Base-by-base conservation (phyloP, 257 asterid species). In the Nicotiana paniculata region DNA sequence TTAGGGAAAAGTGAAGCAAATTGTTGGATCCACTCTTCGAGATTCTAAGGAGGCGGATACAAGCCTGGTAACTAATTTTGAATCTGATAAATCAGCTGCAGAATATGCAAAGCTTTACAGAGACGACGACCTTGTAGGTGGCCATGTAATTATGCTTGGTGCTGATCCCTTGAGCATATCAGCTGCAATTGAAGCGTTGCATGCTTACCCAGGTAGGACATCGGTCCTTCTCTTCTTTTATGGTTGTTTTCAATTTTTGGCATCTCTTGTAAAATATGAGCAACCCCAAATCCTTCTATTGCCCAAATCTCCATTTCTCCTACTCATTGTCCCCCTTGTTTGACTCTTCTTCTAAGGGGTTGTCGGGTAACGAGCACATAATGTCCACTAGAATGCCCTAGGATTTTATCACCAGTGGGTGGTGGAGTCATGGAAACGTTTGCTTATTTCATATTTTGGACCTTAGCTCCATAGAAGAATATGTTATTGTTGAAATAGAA, bases 1-100 rank as follows among this genome's bases (percentile, higher is more conserved):
- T 85, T 91, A 96, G 99, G 99, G 99, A 39, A 96, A 92, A 90
- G 99, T 96, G 87, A 94, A 94, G 88, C 99, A 94, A 88, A 96
- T 96, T 85, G 98, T 96, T 85, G 99, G 99, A 72, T 93, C 99
- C 84, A 96, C 99, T 80, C 98, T 96, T 85, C 89, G 69, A 81
- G 98, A 96, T 90, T 72, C 91, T 48, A 89, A 89, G 85, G 97
- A 90, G 79, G 97, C 81, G 48, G 90, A 84, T 88, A 88, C 96
- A 59, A 88, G 86, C 88, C 98, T 96, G 58, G 48, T 96, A 54
- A 96, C 99, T 62, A 96, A 94, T 84, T 96, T 87, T 82, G 98
- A 90, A 87, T 94, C 99, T 58, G 98, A 96, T 83, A 92, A 90
- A 86, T 93, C 96, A 26, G 98, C 99, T 75, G 97, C 93, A 63